Conservation (phyloP, 176 grass and related monocot species). For the Aegilops bicornis region DNA sequence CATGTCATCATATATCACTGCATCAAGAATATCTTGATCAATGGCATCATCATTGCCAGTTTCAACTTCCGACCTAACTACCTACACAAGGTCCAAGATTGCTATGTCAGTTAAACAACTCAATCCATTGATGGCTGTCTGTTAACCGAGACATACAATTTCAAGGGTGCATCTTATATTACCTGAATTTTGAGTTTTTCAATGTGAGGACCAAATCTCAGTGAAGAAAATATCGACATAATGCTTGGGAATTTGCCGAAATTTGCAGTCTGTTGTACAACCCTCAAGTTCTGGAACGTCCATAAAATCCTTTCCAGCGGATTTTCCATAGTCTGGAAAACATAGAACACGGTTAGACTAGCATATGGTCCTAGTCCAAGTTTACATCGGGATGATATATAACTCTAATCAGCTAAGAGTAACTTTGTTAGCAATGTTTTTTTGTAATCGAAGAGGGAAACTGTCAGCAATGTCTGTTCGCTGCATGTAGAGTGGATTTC, state of each 20-base stretch:
- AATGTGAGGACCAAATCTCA: neutral
- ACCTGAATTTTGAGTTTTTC: neutral
- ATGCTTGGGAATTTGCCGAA: slow-evolving; percentile 12
- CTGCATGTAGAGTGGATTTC: neutral
- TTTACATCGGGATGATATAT: neutral
- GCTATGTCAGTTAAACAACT: neutral
- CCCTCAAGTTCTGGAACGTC: neutral
- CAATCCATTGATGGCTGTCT: neutral
- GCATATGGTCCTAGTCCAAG: neutral
- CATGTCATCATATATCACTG: neutral
- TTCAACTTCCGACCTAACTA: neutral
- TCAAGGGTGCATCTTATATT: slow-evolving; percentile 10
- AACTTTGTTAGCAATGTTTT: neutral
- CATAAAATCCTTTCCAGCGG: neutral
- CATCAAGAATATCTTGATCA: neutral
- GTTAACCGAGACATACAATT: neutral
- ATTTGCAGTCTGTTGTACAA: neutral
- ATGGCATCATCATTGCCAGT: neutral
- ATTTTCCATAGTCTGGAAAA: neutral
- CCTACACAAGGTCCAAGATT: neutral
- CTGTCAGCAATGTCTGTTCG: too few species aligned
- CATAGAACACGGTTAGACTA: neutral
- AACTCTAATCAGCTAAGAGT: neutral
- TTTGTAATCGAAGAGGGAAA: too few species aligned
- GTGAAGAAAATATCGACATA: neutral